These are phyloP conservation scores for Solanum dulcamara DNA, from an alignment of 257 asterid genomes.

Conservation along the genomic window DNA sequence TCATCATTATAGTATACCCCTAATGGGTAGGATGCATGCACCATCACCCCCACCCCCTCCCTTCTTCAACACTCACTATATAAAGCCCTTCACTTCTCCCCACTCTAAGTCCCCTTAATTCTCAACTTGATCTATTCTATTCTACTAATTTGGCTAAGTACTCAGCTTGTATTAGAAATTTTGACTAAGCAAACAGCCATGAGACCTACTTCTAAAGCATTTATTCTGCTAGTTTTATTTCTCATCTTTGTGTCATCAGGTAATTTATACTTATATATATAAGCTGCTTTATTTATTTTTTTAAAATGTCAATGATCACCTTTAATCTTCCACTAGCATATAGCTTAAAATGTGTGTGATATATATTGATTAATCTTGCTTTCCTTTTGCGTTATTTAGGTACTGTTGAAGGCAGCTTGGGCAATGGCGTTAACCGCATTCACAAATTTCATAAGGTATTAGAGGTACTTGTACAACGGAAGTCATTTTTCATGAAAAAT, in stretches of 20 bases:
- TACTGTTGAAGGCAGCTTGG: constrained; percentile 11
- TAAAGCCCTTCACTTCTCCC: constrained; percentile 18
- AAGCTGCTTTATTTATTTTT: not conserved
- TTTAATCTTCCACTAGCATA: not conserved
- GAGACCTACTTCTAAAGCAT: constrained; percentile 23
- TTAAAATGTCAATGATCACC: not conserved
- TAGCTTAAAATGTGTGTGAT: not conserved
- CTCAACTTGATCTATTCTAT: not conserved
- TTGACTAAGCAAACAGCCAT: constrained; percentile 5
- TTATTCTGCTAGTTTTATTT: constrained; percentile 14
- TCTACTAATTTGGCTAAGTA: not conserved
- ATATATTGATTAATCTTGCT: not conserved
- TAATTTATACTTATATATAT: not conserved
- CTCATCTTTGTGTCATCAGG: constrained; percentile 37
- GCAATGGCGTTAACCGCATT: constrained; percentile 7
- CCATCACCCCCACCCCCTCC: constrained; percentile 17
- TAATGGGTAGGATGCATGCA: constrained; percentile 32
- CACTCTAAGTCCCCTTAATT: constrained; percentile 1
- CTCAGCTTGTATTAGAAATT: not conserved
- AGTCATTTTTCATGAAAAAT: not conserved
- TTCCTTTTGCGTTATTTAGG: constrained; percentile 9
- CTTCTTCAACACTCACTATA: constrained; percentile 14
- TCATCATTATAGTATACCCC: constrained; percentile 39
- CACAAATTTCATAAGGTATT: constrained; percentile 42
- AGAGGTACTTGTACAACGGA: not conserved